Evolutionary conservation across 257 asterid species (phyloP), one percentile per base, ranked within the genome.

Genomic region (Eustoma russellianum): DNA sequence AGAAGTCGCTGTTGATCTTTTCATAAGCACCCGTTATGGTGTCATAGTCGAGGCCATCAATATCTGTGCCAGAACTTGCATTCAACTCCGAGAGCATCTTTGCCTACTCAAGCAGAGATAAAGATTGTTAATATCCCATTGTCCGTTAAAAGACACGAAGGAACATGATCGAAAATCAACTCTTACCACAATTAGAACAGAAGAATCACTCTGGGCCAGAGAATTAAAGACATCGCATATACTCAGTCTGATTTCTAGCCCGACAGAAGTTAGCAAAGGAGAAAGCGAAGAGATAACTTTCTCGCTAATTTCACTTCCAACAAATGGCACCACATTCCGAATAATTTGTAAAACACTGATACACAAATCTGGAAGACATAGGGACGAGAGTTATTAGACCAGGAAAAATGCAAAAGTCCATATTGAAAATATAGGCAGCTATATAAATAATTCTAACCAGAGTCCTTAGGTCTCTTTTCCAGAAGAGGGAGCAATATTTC

Each of bases 151-250:
- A 58, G 28, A 55, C 24, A 50, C 56, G 28, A 17, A 4, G 5
- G 30, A 41, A 43, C 17, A 17, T 17, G 19, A 13, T 35, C 34
- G 13, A 67, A 19, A 45, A 56, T 41, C 18, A 33, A 60, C 69
- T 50, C 62, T 63, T 84, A 88, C 98, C 95, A 81, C 66, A 48
- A 15, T 40, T 48, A 67, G 59, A 56, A 85, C 57, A 61, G 90
- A 79, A 60, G 90, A 61, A 76, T 92, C 95, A 48, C 64, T 71
- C 51, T 58, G 73, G 17, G 94, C 87, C 41, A 88, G 68, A 65
- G 93, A 76, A 72, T 77, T 90, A 66, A 92, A 90, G 60, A 85
- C 90, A 55, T 80, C 90, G 57, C 95, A 91, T 52, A 91, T 77
- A 41, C 90, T 72, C 30, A 62, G 59, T 38, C 95, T 76, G 55